Evolutionary conservation across 169 alveolate species (phyloP).

Genomic region (Plasmodium gallinaceum): DNA sequence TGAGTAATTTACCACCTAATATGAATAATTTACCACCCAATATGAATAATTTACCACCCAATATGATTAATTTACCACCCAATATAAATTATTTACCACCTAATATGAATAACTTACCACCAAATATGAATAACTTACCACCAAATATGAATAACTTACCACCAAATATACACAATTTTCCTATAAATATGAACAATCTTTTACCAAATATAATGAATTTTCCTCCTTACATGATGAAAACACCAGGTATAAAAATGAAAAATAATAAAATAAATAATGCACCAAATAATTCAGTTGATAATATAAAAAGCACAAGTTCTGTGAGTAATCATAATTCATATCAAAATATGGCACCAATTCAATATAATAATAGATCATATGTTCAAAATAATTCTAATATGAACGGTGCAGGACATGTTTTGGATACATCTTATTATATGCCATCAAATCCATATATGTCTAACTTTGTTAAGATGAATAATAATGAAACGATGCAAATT

Average conservation of each 20-base stretch:
- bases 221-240: slow-evolving; percentile 71
- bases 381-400: slow-evolving; percentile 7
- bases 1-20: slow-evolving; percentile 42
- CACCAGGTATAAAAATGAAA: slow-evolving; percentile 30
- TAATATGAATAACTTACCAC: slow-evolving; percentile 54
- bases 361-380: slow-evolving; percentile 1
- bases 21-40: slow-evolving; percentile 35
- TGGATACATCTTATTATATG: slow-evolving; percentile 6
- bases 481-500: neutral
- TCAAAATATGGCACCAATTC: neutral
- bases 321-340: slow-evolving; percentile 13
- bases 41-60: slow-evolving; percentile 19
- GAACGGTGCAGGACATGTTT: neutral
- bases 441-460: slow-evolving; percentile 15
- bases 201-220: slow-evolving; percentile 1
- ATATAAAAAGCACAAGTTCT: neutral
- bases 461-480: slow-evolving; percentile 6
- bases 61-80: slow-evolving; percentile 35
- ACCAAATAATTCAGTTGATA: neutral
- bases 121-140: slow-evolving; percentile 35
- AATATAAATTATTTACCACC: slow-evolving; percentile 27
- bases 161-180: slow-evolving; percentile 28
- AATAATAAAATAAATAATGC: slow-evolving; percentile 30
- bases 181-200: neutral
- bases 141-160: slow-evolving; percentile 24